Percentiles rank a stretch among this genome's conserved stretches.
Evolutionary conservation across 768 basidiomycete species (phyloP).

Genomic region (Psilocybe tampanensis): DNA sequence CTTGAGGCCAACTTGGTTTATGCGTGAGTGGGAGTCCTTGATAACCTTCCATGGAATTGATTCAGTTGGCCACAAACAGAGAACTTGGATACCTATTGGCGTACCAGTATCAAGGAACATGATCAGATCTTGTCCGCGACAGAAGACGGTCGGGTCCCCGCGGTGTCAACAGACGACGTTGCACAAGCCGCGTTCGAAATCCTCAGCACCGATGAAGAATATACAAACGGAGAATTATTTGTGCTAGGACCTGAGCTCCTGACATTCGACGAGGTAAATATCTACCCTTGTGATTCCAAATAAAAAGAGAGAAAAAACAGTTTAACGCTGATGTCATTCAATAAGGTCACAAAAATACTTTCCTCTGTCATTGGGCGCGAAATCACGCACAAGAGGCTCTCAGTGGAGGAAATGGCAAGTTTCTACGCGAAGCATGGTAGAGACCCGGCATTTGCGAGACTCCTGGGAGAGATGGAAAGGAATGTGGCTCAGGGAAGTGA

Average conservation of each 20-base stretch:
- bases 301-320: background rate
- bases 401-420: background rate
- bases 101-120: background rate
- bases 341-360: background rate
- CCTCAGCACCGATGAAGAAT: background rate
- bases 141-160: background rate
- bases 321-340: background rate
- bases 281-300: background rate
- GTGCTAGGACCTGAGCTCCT: background rate
- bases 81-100: background rate
- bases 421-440: background rate
- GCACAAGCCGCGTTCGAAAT: background rate
- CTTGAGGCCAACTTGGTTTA: constrained; percentile 1
- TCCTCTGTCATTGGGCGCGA: background rate
- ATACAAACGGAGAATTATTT: background rate
- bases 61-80: background rate
- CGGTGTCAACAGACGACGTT: constrained; percentile 1
- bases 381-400: background rate
- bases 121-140: background rate
- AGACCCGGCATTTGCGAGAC: background rate
- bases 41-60: too few species aligned
- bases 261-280: background rate
- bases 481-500: background rate
- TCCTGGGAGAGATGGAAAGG: background rate
- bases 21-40: too few species aligned